Percentiles rank a stretch among this genome's conserved stretches.
Conservation (phyloP, 192 early-diverging fungal species). For the Pilobolus umbonatus region DNA sequence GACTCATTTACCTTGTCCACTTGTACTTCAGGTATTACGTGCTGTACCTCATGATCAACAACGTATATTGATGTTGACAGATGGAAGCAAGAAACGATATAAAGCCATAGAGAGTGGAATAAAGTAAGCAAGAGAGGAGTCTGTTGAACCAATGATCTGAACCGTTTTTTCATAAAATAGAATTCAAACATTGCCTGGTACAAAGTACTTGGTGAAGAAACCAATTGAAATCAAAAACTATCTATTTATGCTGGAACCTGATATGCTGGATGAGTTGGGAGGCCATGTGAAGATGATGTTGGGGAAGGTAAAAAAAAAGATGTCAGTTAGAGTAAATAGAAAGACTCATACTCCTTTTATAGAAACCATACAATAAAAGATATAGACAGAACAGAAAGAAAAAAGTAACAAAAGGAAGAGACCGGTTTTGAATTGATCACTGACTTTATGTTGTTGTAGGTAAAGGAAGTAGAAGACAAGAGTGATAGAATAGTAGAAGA, state of each 20-base stretch:
- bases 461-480: too few species aligned
- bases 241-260: conserved; percentile 22
- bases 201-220: conserved; percentile 23
- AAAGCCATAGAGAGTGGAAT: conserved; percentile 29
- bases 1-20: not conserved
- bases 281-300: conserved; percentile 35
- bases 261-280: conserved; percentile 24
- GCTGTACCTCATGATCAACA: conserved; percentile 27
- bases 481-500: too few species aligned
- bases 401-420: too few species aligned
- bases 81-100: conserved; percentile 29
- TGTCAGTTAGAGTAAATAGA: too few species aligned
- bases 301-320: not conserved
- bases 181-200: conserved; percentile 30
- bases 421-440: too few species aligned
- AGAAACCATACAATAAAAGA: too few species aligned
- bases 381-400: too few species aligned
- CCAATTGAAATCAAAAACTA: conserved; percentile 27
- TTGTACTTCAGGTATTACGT: conserved; percentile 28
- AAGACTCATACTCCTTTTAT: too few species aligned
- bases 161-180: not conserved
- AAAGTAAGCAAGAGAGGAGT: not conserved
- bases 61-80: conserved; percentile 34
- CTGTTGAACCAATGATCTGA: not conserved
- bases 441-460: too few species aligned